These are phyloP conservation scores for Carex parvula DNA, from an alignment of 176 grass and related monocot species.

Conservation along the genomic window DNA sequence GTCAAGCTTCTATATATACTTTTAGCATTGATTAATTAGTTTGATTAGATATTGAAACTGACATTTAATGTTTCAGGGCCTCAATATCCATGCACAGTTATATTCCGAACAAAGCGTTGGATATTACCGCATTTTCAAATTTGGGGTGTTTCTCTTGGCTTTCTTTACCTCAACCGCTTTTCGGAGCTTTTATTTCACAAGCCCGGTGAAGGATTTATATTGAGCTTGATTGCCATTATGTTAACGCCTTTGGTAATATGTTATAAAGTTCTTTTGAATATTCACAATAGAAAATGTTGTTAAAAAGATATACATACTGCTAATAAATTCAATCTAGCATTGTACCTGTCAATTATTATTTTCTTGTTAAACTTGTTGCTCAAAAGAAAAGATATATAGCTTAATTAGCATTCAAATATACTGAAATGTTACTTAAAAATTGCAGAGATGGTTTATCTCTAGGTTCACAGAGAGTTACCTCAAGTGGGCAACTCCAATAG, in stretches of 20 bases:
- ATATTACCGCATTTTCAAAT: neutral
- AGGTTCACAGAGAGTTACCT: slow-evolving; percentile 32
- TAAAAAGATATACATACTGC: neutral
- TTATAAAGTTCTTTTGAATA: neutral
- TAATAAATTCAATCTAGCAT: neutral
- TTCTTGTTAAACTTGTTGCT: neutral
- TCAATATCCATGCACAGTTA: slow-evolving; percentile 30
- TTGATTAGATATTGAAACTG: neutral
- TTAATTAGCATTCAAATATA: neutral
- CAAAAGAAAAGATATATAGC: neutral
- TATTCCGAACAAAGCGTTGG: slow-evolving; percentile 28
- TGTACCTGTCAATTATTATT: neutral
- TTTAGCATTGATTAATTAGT: neutral
- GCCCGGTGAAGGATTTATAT: slow-evolving; percentile 29
- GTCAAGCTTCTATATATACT: neutral
- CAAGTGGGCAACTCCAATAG: slow-evolving; percentile 25
- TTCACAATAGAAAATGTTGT: neutral
- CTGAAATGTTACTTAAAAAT: neutral
- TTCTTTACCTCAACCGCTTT: slow-evolving; percentile 35
- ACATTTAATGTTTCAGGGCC: slow-evolving; percentile 15
- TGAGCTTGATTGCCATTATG: slow-evolving; percentile 30
- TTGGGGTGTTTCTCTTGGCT: slow-evolving; percentile 26
- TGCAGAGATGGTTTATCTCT: slow-evolving; percentile 38
- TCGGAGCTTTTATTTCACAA: slow-evolving; percentile 35
- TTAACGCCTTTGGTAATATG: slow-evolving; percentile 33